Conservation (phyloP, 2,329 filamentous ascomycete species). For the Didymella pinodella region DNA sequence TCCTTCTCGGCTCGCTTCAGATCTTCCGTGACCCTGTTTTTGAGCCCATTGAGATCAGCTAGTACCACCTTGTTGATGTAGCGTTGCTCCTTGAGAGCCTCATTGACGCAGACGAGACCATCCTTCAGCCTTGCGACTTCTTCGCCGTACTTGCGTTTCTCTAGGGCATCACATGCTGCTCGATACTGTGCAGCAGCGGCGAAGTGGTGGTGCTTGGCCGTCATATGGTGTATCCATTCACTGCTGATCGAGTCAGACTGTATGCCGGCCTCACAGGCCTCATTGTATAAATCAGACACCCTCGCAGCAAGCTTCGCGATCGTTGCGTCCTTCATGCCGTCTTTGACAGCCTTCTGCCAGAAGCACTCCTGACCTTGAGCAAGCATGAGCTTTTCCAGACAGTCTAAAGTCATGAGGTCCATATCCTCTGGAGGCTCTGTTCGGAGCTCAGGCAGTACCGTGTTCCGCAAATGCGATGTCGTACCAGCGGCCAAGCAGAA, state of each 20-base stretch:
- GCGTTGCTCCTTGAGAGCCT: conserved; percentile 83
- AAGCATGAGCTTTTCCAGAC: conserved; percentile 81
- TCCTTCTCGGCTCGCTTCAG: conserved; percentile 93
- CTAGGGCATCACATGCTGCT: conserved; percentile 87
- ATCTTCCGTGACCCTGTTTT: conserved; percentile 83
- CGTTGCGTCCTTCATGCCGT: conserved; percentile 87
- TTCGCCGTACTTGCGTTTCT: conserved; percentile 94
- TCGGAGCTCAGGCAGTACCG: conserved; percentile 82
- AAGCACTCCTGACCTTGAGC: conserved; percentile 97
- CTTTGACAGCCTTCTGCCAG: conserved; percentile 96
- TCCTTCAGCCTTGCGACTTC: conserved; percentile 88
- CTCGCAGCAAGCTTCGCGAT: conserved; percentile 91
- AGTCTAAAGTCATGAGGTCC: conserved; percentile 86
- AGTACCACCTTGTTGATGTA: conserved; percentile 84
- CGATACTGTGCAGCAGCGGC: conserved; percentile 93
- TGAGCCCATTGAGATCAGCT: conserved; percentile 82
- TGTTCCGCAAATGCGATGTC: conserved; percentile 76
- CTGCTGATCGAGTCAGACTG: conserved; percentile 89
- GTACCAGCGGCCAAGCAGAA: conserved; percentile 89
- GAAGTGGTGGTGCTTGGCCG: conserved; percentile 96
- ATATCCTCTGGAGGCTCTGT: conserved; percentile 91
- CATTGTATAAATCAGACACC: conserved; percentile 88
- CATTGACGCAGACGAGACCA: conserved; percentile 80
- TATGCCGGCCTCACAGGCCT: conserved; percentile 83
- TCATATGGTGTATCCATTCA: conserved; percentile 98